These are phyloP conservation scores for Priceomyces medius DNA, from an alignment of 805 yeast genomes.

Conservation along the genomic window DNA sequence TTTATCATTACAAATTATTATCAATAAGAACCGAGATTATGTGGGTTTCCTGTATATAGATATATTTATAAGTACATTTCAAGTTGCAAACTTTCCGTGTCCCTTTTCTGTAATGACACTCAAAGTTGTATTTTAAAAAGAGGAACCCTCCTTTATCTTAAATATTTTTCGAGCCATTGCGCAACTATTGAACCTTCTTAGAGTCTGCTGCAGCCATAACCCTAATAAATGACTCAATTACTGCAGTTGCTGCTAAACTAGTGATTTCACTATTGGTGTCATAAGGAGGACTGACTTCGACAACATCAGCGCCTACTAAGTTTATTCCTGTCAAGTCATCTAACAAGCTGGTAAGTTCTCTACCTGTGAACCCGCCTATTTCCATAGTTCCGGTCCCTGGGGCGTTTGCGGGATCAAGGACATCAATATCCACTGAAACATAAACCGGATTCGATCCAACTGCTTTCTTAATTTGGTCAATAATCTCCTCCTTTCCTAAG, in stretches of 20 bases:
- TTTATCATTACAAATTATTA: not conserved
- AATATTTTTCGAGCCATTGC: too few species aligned
- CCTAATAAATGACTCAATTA: constrained; percentile 51
- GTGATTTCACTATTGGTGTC: constrained; percentile 62
- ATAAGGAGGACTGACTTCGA: constrained; percentile 69
- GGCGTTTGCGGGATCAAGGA: constrained; percentile 69
- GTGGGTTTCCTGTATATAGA: too few species aligned
- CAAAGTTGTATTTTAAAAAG: too few species aligned
- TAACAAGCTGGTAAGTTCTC: constrained; percentile 55
- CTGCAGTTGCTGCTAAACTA: constrained; percentile 63
- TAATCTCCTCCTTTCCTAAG: constrained; percentile 38
- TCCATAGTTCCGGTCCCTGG: constrained; percentile 84
- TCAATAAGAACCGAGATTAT: not conserved
- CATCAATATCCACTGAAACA: constrained; percentile 55
- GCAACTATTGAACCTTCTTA: too few species aligned
- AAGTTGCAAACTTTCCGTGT: too few species aligned
- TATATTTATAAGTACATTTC: too few species aligned
- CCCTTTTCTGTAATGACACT: too few species aligned
- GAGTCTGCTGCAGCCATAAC: constrained; percentile 26
- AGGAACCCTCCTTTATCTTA: too few species aligned
- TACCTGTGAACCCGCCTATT: constrained; percentile 57
- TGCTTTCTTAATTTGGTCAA: constrained; percentile 29
- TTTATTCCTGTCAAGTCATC: constrained; percentile 61
- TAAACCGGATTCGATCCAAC: constrained; percentile 45
- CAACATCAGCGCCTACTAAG: constrained; percentile 73